Percentiles rank a stretch among this genome's conserved stretches.
These are phyloP conservation scores for Fragaria vesca DNA, from an alignment of 306 rosid species.

Conservation along the genomic window DNA sequence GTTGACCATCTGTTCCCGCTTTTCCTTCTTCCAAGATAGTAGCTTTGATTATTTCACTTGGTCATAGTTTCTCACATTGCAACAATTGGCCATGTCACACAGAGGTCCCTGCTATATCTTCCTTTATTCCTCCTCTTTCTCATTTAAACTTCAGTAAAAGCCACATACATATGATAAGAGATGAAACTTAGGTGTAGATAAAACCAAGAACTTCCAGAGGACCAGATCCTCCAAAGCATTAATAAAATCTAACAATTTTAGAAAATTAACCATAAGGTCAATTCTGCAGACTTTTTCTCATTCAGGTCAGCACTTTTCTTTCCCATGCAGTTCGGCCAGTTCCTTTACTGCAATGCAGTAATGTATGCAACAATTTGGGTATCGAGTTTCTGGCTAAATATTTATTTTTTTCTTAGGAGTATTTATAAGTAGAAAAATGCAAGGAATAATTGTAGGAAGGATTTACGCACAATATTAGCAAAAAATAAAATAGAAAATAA, in stretches of 20 bases:
- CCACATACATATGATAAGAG: neutral
- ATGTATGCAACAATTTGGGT: neutral
- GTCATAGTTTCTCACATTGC: neutral
- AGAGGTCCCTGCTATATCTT: neutral
- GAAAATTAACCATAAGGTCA: neutral
- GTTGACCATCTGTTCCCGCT: neutral
- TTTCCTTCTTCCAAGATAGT: neutral
- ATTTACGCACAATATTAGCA: neutral
- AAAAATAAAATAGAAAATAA: neutral
- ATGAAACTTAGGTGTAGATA: neutral
- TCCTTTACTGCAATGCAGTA: neutral
- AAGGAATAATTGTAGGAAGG: neutral
- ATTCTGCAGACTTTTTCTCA: neutral
- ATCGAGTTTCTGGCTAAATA: neutral
- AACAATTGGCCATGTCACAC: neutral
- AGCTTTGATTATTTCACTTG: neutral
- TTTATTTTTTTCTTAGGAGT: neutral
- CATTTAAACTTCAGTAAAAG: slow-evolving; percentile 9
- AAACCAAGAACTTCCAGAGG: neutral
- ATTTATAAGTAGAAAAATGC: neutral
- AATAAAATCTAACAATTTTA: neutral
- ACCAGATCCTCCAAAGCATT: neutral
- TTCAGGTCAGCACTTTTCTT: neutral
- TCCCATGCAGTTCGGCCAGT: neutral
- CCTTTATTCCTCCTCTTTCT: neutral